Base-by-base conservation (phyloP, 768 basidiomycete genomes). In the Kondoa subrosea region DNA sequence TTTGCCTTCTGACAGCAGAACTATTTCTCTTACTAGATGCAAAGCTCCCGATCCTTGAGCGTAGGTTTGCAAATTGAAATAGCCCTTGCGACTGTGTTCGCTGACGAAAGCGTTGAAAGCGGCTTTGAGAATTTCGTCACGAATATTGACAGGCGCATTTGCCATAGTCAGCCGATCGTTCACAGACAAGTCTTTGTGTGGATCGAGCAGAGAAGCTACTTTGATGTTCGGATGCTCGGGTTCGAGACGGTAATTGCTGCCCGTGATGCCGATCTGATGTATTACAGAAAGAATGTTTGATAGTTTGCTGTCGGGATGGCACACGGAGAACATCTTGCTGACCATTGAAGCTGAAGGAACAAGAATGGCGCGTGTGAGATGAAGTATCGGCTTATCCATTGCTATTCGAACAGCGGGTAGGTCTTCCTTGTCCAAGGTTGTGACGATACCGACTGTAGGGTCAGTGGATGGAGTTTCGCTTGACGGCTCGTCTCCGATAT, bases 391-490 rank as follows among this genome's bases (percentile, higher is more conserved):
- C 0, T 80, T 71, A 1, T 76, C 77, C 34, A 97, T 78, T 2
- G 87, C 83, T 2, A 79, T 71, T 27, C 76, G 76, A 12, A 97
- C 79, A 67, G 82, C 77, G 0, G 81, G 80, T 14, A 95, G 80
- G 75, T 91, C 88, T 1, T 78, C 74, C 1, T 78, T 75, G 57
- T 80, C 75, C n/a, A 93, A 75, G 0, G 90, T 87, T 0, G 91
- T 91, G 4, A 85, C 86, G 33, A 81, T 80, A 27, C 92, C 91
- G 4, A 81, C 50, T 69, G 71, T 56, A 70, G 67, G 0, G 64
- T 65, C 1, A 50, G 56, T 26, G 32, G 31, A 72, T 73, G 50
- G 80, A 78, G 57, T 16, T 30, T 63, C 57, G 2, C 66, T 66
- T 2, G 68, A 16, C 15, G 65, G 30, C 25, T 70, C 33, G 40